Evolutionary conservation across 2,329 filamentous ascomycete genomes (phyloP), one percentile per base, ranked within the genome.

Genomic region (Aspergillus tamarii): DNA sequence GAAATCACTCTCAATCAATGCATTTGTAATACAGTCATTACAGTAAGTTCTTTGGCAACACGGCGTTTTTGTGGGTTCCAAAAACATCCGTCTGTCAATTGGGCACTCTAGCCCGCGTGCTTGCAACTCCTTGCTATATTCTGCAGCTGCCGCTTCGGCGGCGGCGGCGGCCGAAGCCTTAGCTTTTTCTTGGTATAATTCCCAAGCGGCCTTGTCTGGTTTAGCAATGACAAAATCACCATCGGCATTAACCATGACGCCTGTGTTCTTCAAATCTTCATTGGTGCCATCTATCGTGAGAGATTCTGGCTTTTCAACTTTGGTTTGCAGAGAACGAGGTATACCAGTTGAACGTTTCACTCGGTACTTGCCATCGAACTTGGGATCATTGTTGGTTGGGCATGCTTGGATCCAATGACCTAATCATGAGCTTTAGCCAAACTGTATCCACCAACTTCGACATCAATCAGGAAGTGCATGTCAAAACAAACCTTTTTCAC

Each of bases 21-120:
- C 92, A 87, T 97, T 97, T 79, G 95, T 96, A 82, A 99, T 97
- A 90, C 95, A 99, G 79, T 97, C 93, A 88, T 95, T 95, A 87
- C 95, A 99, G 85, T 96, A 99, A 77, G 94, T 97, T 87, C 91
- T 96, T 83, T 91, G 88, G 85, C 95, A 99, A 87, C 95, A 99
- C 70, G 95, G 94, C 76, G 95, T 98, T 88, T 97, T 96, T 86
- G 96, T 95, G 87, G 95, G 94, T 80, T 97, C 93, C 89, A 96
- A 90, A 83, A 98, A 97, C 87, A 97, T 90, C 81, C 92, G 94
- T 83, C 96, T 96, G 88, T 98, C 95, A 85, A 98, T 91, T 69
- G 93, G 87, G 84, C 95, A 99, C 80, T 95, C 91, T 76, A 99
- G 84, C 70, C 94, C 94, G 74, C 88, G 90, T 79, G 95, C 91